A percentile compares a stretch with the other conserved stretches of the same genome.
These are phyloP conservation scores for Saccharomycopsis olivae DNA, from an alignment of 805 yeast genomes.

Conservation along the genomic window DNA sequence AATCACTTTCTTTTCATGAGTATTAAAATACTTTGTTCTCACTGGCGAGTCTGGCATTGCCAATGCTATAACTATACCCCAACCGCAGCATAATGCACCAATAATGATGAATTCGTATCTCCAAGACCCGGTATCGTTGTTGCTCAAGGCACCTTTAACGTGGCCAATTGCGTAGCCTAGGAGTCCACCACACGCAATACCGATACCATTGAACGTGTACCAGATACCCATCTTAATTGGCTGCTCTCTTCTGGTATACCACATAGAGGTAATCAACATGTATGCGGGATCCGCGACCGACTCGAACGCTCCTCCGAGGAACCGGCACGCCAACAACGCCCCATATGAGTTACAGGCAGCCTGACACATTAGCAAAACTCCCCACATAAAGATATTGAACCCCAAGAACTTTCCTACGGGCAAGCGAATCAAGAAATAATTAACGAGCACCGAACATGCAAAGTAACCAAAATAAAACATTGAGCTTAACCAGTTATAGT, in stretches of 20 bases:
- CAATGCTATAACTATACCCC: conserved; percentile 14
- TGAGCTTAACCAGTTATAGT: conserved; percentile 32
- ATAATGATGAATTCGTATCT: conserved; percentile 17
- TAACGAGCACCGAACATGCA: conserved; percentile 31
- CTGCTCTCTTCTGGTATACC: conserved; percentile 25
- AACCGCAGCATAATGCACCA: conserved; percentile 13
- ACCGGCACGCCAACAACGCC: conserved; percentile 26
- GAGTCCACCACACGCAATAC: conserved; percentile 22
- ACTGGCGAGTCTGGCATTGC: conserved; percentile 16
- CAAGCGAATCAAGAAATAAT: conserved; percentile 25
- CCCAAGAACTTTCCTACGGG: conserved; percentile 30
- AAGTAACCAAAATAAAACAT: conserved; percentile 34
- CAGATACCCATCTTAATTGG: conserved; percentile 28
- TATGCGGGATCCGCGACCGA: conserved; percentile 23
- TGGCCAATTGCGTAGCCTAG: conserved; percentile 23
- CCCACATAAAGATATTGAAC: conserved; percentile 27
- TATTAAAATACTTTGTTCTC: conserved; percentile 7
- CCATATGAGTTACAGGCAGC: conserved; percentile 31
- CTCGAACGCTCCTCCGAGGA: conserved; percentile 23
- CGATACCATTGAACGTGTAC: conserved; percentile 26
- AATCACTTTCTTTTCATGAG: conserved; percentile 13
- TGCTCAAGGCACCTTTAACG: conserved; percentile 18
- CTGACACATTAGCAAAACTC: conserved; percentile 25
- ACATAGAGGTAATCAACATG: conserved; percentile 26
- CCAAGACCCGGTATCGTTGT: conserved; percentile 21